Evolutionary conservation across 2,329 filamentous ascomycete genomes (phyloP).

Genomic region (Hysterium pulicare): DNA sequence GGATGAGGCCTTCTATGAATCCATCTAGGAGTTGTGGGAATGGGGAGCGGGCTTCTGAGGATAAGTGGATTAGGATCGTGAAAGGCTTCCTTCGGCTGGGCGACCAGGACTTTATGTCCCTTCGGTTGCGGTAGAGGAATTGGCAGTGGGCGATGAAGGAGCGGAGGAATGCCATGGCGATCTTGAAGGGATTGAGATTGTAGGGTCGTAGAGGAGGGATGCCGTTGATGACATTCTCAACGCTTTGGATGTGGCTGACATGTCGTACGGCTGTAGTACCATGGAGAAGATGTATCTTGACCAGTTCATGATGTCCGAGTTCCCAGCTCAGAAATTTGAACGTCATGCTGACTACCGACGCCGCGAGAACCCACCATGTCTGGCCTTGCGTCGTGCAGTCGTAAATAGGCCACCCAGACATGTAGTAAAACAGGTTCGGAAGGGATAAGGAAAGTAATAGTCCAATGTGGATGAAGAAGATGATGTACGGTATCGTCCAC

Average conservation of each 20-base stretch:
- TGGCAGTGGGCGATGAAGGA: not conserved
- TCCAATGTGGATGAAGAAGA: not conserved
- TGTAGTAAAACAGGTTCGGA: constrained; percentile 1
- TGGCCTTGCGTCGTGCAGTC: constrained; percentile 1
- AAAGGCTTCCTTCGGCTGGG: not conserved
- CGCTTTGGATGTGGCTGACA: not conserved
- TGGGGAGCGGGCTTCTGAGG: not conserved
- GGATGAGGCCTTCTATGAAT: not conserved
- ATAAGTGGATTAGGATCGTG: not conserved
- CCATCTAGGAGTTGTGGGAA: not conserved
- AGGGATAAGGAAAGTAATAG: not conserved
- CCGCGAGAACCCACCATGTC: not conserved
- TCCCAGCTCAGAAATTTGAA: not conserved
- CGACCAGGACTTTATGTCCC: not conserved
- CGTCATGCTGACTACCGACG: not conserved
- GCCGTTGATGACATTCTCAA: not conserved
- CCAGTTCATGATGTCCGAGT: not conserved
- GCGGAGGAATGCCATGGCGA: not conserved
- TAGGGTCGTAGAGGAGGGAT: not conserved
- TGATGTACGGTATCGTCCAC: not conserved
- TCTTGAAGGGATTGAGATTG: constrained; percentile 1
- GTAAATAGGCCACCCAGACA: not conserved
- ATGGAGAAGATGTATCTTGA: not conserved
- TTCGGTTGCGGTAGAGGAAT: constrained; percentile 1
- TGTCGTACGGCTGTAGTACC: not conserved